A percentile compares a stretch with the other conserved stretches of the same genome.
phyloP scores from a whole-genome alignment of 805 yeast species.

The Tetrapisispora pingtungensis region DNA sequence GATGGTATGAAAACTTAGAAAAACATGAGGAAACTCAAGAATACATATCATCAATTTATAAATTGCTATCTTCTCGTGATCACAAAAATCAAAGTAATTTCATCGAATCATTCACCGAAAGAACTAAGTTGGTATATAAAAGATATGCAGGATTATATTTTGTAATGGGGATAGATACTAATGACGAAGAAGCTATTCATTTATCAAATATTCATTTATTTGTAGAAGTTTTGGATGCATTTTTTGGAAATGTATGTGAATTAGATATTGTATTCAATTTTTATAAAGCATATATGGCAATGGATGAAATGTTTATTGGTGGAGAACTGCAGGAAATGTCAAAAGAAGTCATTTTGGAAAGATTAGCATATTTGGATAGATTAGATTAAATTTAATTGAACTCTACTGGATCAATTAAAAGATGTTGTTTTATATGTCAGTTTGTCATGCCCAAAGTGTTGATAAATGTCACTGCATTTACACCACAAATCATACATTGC shows the following conservation, averaged over 20 bases:
- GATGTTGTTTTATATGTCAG: too few relatives aligned
- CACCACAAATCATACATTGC: too few relatives aligned
- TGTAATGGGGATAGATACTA: conserved; percentile 68
- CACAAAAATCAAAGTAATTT: conserved; percentile 75
- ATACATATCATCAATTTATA: conserved; percentile 45
- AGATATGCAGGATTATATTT: conserved; percentile 89
- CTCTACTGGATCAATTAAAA: too few relatives aligned
- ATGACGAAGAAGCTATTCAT: conserved; percentile 73
- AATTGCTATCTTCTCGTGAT: conserved; percentile 72
- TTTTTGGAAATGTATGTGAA: conserved; percentile 87
- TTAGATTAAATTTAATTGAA: conserved; percentile 33
- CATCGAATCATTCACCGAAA: conserved; percentile 50
- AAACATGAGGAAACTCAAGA: conserved; percentile 25
- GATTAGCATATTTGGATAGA: conserved; percentile 56
- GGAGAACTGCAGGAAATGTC: conserved; percentile 89
- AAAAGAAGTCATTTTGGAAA: conserved; percentile 51
- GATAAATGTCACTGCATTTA: too few relatives aligned
- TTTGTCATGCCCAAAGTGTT: too few relatives aligned
- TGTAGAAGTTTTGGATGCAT: conserved; percentile 79
- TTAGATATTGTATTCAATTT: conserved; percentile 88
- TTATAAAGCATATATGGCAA: conserved; percentile 65
- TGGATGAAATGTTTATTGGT: conserved; percentile 81
- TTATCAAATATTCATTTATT: conserved; percentile 78
- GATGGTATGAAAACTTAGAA: conserved; percentile 50
- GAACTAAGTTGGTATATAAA: conserved; percentile 65